A percentile compares a stretch with the other conserved stretches of the same genome.
These are phyloP conservation scores for Fistulinella prunicolor DNA, from an alignment of 768 basidiomycete genomes.

Conservation along the genomic window DNA sequence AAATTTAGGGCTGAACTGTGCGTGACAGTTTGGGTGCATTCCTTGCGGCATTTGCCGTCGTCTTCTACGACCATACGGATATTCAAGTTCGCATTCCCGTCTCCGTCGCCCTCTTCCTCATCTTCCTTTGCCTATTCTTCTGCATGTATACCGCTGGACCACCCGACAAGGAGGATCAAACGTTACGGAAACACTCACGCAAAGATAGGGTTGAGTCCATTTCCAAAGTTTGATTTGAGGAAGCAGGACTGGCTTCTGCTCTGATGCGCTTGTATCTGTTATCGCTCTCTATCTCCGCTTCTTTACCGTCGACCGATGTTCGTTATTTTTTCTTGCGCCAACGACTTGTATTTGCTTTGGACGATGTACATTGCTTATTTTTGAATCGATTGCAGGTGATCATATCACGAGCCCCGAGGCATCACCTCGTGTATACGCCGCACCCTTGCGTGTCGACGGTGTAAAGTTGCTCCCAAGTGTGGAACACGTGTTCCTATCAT, in stretches of 20 bases:
- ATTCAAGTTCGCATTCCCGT: slow-evolving; percentile 27
- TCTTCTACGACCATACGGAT: slow-evolving; percentile 29
- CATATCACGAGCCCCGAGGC: no score
- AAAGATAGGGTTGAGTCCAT: background rate
- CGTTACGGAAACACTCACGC: background rate
- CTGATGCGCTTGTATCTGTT: background rate
- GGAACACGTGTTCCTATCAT: no score
- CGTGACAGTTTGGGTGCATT: slow-evolving; percentile 35
- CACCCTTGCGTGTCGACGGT: no score
- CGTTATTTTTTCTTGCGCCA: no score
- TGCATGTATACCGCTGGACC: slow-evolving; percentile 28
- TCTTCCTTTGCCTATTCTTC: slow-evolving; percentile 26
- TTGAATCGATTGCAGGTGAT: no score
- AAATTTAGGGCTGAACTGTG: background rate
- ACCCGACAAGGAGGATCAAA: slow-evolving; percentile 15
- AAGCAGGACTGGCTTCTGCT: background rate
- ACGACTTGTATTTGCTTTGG: no score
- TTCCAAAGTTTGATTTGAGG: slow-evolving; percentile 4
- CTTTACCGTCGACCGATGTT: background rate
- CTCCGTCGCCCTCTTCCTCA: slow-evolving; percentile 21
- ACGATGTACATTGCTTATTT: no score
- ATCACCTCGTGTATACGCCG: no score
- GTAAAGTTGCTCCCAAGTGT: no score
- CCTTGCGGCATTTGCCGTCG: slow-evolving; percentile 27
- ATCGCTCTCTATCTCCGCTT: background rate